Evolutionary conservation across 2,329 filamentous ascomycete genomes (phyloP).

Genomic region (Colletotrichum sp.): DNA sequence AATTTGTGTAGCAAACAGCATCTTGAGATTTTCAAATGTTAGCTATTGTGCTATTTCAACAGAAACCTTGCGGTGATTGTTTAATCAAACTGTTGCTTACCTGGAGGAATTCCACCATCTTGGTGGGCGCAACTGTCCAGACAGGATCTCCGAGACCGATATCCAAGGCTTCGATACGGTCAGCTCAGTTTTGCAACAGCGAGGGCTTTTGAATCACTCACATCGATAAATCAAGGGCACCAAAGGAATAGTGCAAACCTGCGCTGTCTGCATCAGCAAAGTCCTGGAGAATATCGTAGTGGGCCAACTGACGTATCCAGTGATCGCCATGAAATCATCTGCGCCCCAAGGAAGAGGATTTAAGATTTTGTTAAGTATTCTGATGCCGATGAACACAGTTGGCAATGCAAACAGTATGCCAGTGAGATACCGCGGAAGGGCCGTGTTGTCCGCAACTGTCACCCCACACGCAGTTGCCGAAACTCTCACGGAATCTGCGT

Average conservation of each 20-base stretch:
- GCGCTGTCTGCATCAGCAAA: background rate
- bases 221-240: background rate
- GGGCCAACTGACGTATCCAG: background rate
- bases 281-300: fast-evolving
- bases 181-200: background rate
- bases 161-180: background rate
- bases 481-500: background rate
- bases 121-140: background rate
- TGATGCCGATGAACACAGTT: background rate
- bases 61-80: background rate
- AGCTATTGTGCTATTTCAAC: fast-evolving
- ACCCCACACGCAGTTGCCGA: background rate
- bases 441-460: background rate
- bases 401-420: background rate
- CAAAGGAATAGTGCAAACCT: background rate
- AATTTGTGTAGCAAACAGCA: background rate
- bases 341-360: background rate
- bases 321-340: background rate
- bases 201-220: fast-evolving
- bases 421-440: background rate
- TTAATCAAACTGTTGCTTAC: background rate
- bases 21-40: background rate
- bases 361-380: background rate
- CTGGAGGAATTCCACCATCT: background rate
- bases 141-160: background rate